Evolutionary conservation across 2,329 filamentous ascomycete genomes (phyloP).

Genomic region (Chaetomium olivaceum): DNA sequence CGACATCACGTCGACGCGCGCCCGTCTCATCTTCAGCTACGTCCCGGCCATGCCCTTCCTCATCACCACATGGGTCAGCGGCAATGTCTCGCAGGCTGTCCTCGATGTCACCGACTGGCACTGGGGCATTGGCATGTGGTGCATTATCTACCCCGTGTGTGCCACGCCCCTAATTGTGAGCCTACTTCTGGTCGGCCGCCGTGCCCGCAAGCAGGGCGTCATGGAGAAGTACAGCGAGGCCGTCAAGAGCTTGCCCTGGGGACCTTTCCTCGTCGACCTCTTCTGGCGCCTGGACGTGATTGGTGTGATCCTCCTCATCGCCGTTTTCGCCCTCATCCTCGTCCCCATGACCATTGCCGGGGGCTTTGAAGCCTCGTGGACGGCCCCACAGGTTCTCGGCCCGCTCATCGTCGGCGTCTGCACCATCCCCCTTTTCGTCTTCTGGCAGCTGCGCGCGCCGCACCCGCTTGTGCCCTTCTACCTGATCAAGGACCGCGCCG

Average conservation of each 20-base stretch:
- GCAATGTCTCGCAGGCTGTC: constrained; percentile 54
- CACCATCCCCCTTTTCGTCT: constrained; percentile 52
- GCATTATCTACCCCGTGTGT: constrained; percentile 61
- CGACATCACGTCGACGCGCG: constrained; percentile 63
- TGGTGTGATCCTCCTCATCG: constrained; percentile 49
- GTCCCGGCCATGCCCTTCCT: constrained; percentile 61
- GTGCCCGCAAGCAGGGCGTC: constrained; percentile 54
- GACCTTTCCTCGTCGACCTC: constrained; percentile 42
- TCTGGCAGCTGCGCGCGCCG: constrained; percentile 51
- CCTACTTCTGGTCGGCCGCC: constrained; percentile 51
- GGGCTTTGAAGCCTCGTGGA: constrained; percentile 44
- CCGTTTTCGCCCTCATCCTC: constrained; percentile 49
- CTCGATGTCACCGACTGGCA: constrained; percentile 54
- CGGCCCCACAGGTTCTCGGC: constrained; percentile 43
- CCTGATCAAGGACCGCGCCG: constrained; percentile 62
- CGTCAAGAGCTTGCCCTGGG: constrained; percentile 38
- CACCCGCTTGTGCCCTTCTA: constrained; percentile 61
- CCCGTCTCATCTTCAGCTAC: constrained; percentile 65
- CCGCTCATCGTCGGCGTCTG: constrained; percentile 49
- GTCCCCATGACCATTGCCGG: constrained; percentile 50
- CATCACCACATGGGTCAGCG: constrained; percentile 66
- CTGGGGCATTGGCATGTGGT: constrained; percentile 67
- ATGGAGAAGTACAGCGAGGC: constrained; percentile 43
- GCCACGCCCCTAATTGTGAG: constrained; percentile 57
- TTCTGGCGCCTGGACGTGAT: constrained; percentile 51